These are phyloP conservation scores for Penicillium steckii DNA, from an alignment of 495 filamentous ascomycete genomes.

Conservation along the genomic window DNA sequence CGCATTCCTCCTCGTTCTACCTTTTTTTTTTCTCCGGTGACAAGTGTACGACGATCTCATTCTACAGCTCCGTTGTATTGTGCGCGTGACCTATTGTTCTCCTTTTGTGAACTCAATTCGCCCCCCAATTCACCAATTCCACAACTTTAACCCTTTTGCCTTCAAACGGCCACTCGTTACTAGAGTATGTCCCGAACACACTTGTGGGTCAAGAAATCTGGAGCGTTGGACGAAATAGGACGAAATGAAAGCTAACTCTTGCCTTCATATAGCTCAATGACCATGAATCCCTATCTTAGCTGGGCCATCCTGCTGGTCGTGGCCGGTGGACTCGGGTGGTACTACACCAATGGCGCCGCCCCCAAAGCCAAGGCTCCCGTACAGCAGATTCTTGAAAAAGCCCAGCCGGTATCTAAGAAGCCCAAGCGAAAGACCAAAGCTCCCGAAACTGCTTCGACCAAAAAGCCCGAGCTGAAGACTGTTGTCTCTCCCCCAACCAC, in stretches of 20 bases:
- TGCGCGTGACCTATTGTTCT: constrained; percentile 17
- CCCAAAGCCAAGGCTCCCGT: constrained; percentile 34
- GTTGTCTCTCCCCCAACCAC: constrained; percentile 37
- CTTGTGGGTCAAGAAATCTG: background rate
- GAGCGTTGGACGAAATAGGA: background rate
- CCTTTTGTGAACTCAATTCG: constrained; percentile 5
- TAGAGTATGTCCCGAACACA: constrained; percentile 3
- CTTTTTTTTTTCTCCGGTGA: background rate
- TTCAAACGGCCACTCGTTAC: constrained; percentile 1
- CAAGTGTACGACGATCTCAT: constrained; percentile 12
- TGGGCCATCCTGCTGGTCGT: constrained; percentile 60
- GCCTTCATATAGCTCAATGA: constrained; percentile 16
- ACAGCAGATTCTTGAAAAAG: constrained; percentile 35
- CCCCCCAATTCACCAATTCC: background rate
- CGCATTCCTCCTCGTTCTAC: background rate
- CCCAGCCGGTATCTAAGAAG: constrained; percentile 40
- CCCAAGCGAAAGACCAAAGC: constrained; percentile 41
- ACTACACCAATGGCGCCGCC: constrained; percentile 43
- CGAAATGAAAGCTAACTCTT: background rate
- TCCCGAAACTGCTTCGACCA: constrained; percentile 27
- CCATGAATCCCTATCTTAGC: constrained; percentile 49
- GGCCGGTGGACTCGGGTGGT: constrained; percentile 46
- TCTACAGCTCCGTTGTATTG: constrained; percentile 8
- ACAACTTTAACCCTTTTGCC: constrained; percentile 2
- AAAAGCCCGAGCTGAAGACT: constrained; percentile 36